These are phyloP conservation scores for Globisporangium camurandrum DNA, from an alignment of 352 stramenopile species.

Conservation along the genomic window DNA sequence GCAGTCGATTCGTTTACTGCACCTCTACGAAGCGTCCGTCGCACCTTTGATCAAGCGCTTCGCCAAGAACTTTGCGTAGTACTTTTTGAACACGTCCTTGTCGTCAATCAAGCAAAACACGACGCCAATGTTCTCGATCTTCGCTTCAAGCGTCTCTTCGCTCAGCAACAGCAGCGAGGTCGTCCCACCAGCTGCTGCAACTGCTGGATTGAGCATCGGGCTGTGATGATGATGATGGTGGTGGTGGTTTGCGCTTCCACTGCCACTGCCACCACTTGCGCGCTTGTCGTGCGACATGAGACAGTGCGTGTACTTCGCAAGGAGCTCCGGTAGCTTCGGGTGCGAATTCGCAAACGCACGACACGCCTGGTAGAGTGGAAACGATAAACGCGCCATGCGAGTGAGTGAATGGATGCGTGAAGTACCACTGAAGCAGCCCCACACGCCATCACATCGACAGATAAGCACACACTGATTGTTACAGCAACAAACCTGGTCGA, in stretches of 20 bases:
- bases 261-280: no score
- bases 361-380: constrained; percentile 40
- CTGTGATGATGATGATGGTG: no score
- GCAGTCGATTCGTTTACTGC: no score
- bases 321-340: constrained; percentile 60
- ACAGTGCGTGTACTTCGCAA: constrained; percentile 82
- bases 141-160: constrained; percentile 63
- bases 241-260: constrained; percentile 14
- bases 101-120: constrained; percentile 87
- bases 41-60: constrained; percentile 82
- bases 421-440: no score
- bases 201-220: constrained; percentile 17
- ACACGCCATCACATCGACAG: no score
- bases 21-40: no score
- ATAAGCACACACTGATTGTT: no score
- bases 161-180: constrained; percentile 22
- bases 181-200: no score
- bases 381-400: neutral
- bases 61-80: constrained; percentile 79
- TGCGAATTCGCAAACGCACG: constrained; percentile 80
- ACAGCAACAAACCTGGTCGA: constrained; percentile 86
- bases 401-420: no score
- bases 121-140: constrained; percentile 75
- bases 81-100: constrained; percentile 88
- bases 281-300: constrained; percentile 74